Conservation (phyloP, 371 early-diverging fungal species). For the Mortierella sp. region DNA sequence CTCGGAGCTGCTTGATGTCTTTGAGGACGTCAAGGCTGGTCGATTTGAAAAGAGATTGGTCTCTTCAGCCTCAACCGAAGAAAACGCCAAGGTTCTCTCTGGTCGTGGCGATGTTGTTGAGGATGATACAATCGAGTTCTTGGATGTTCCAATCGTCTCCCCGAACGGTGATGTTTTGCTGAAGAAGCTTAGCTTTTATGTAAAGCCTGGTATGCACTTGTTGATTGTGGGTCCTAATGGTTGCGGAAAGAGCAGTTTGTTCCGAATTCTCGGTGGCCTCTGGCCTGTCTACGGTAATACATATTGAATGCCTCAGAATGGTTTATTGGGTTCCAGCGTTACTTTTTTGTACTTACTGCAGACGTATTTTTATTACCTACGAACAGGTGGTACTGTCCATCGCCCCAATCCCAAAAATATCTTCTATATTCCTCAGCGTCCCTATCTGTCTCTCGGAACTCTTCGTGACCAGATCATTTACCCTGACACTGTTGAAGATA, state of each 20-base stretch:
- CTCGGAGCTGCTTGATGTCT: slow-evolving; percentile 80
- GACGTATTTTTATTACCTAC: neutral
- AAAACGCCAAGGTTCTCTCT: slow-evolving; percentile 68
- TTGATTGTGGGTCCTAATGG: slow-evolving; percentile 98
- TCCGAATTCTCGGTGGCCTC: slow-evolving; percentile 96
- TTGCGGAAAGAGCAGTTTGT: slow-evolving; percentile 93
- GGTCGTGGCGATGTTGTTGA: slow-evolving; percentile 79
- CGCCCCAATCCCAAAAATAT: slow-evolving; percentile 87
- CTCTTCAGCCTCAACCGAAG: slow-evolving; percentile 68
- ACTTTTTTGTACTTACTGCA: neutral
- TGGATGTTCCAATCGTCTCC: slow-evolving; percentile 93
- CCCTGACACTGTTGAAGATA: slow-evolving; percentile 81
- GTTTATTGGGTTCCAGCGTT: neutral
- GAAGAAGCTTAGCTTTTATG: slow-evolving; percentile 86
- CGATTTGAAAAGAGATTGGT: slow-evolving; percentile 75
- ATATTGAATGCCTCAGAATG: neutral
- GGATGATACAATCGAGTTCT: slow-evolving; percentile 87
- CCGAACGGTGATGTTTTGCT: slow-evolving; percentile 97
- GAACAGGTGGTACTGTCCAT: slow-evolving; percentile 80
- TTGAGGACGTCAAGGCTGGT: slow-evolving; percentile 85
- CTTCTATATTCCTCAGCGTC: slow-evolving; percentile 97
- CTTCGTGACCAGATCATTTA: slow-evolving; percentile 96
- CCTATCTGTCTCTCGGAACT: slow-evolving; percentile 95
- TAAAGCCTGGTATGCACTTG: slow-evolving; percentile 90
- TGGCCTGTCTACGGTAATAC: slow-evolving; percentile 87